Evolutionary conservation across 2,329 filamentous ascomycete species (phyloP), one percentile per base, ranked within the genome.

Genomic region (Akanthomyces dipterigenus): DNA sequence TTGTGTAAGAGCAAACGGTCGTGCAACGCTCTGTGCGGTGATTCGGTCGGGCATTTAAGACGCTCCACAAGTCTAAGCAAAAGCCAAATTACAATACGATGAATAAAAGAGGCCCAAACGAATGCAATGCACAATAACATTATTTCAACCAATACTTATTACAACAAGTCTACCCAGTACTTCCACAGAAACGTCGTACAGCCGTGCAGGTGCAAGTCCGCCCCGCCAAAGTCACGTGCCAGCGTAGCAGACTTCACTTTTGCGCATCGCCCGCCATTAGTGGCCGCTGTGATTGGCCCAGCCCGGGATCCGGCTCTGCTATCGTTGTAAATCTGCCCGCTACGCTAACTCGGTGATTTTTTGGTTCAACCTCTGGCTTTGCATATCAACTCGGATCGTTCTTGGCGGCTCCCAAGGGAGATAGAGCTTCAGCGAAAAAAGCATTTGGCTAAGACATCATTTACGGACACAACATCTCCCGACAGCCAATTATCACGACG

Each of bases 211-310:
- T 46, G 57, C 26, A 60, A 46, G 57, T 60, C 49, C 45, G 55
- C 49, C 40, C 57, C 49, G 22, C 57, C 31, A 46, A 36, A 26
- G 57, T 62, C 54, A 54, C 55, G 54, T 58, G 55, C 49, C 48
- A 31, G 5, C 31, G 7, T n/a, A 22, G 31, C 36, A 34, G 14
- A 9, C 20, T 43, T 34, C 24, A 57, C 20, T 57, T 62, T 50
- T 57, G 46, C 36, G 46, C 28, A 61, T 63, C 48, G 26, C n/a
- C n/a, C 55, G 26, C 54, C 61, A 55, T 51, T n/a, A 43, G 40
- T 14, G 40, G 18, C 34, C 14, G 4, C n/a, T 22, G 5, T 61
- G 42, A 61, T 61, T 61, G 58, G 58, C 5, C 31, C 12, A 6
- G 46, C 26, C 34, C 11, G 50, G 58, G 58, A 22, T 49, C 5